Conservation (phyloP, 805 yeast genomes). For the Kluyveromyces dobzhanskii region DNA sequence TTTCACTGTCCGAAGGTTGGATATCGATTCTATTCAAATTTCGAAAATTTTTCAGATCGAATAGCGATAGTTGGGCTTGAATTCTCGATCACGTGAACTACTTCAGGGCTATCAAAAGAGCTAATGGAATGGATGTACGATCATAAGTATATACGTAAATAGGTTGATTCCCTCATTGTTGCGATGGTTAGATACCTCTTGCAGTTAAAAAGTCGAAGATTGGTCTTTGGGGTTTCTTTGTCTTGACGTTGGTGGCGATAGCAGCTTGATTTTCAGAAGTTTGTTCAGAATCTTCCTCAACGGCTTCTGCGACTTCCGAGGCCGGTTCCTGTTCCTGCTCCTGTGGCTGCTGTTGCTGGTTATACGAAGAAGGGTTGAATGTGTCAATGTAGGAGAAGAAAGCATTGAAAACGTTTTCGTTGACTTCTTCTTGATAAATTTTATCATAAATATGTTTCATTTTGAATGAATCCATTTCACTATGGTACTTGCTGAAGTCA, state of each 20-base stretch:
- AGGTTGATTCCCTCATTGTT: too few relatives aligned
- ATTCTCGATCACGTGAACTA: too few relatives aligned
- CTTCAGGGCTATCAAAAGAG: too few relatives aligned
- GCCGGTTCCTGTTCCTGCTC: conserved; percentile 30
- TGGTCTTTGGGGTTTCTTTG: conserved; percentile 22
- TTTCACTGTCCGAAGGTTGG: too few relatives aligned
- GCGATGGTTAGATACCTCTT: conserved; percentile 31
- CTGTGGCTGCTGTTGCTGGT: conserved; percentile 13
- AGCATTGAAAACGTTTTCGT: conserved; percentile 82
- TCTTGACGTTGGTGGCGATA: background rate
- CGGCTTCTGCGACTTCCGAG: conserved; percentile 32
- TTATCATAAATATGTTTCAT: conserved; percentile 84
- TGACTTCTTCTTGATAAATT: conserved; percentile 81
- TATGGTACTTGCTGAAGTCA: conserved; percentile 55
- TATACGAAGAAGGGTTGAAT: conserved; percentile 32
- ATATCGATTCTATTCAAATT: too few relatives aligned
- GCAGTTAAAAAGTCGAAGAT: conserved; percentile 37
- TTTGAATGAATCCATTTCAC: conserved; percentile 79
- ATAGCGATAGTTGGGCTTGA: too few relatives aligned
- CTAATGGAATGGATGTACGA: too few relatives aligned
- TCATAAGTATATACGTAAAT: too few relatives aligned
- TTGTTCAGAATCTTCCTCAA: conserved; percentile 19
- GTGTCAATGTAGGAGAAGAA: conserved; percentile 87
- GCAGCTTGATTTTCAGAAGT: background rate
- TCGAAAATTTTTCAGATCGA: too few relatives aligned